A percentile compares a stretch with the other conserved stretches of the same genome.
These are phyloP conservation scores for Calonectria multiphialidica DNA, from an alignment of 2,329 filamentous ascomycete genomes.

Conservation along the genomic window DNA sequence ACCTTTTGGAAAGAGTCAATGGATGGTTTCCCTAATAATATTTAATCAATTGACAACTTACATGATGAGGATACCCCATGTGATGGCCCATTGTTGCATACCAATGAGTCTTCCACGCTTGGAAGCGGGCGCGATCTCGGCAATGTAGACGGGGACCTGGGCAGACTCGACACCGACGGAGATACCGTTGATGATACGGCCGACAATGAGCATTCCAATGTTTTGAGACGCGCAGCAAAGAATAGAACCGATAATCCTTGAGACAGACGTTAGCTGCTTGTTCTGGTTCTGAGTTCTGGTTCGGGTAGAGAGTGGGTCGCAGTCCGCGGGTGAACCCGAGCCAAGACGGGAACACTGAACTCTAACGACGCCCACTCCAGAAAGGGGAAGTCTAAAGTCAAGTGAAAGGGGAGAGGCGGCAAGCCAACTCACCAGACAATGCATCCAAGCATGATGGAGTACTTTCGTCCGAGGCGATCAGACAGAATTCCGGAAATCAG, in stretches of 20 bases:
- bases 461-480: slow-evolving; percentile 63
- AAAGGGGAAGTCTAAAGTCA: neutral
- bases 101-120: slow-evolving; percentile 73
- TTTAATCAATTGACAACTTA: neutral
- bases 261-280: neutral
- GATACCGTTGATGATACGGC: slow-evolving; percentile 71
- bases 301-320: neutral
- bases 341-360: neutral
- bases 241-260: slow-evolving; percentile 62
- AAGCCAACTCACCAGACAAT: slow-evolving; percentile 57
- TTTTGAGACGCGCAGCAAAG: slow-evolving; percentile 59
- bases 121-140: slow-evolving; percentile 68
- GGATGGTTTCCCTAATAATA: no score
- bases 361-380: neutral
- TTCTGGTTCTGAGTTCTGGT: neutral
- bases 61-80: slow-evolving; percentile 65
- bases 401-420: slow-evolving; percentile 32
- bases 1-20: slow-evolving; percentile 62
- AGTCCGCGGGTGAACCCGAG: neutral
- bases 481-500: slow-evolving; percentile 61
- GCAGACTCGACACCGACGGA: slow-evolving; percentile 72
- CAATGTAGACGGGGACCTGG: slow-evolving; percentile 75
- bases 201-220: slow-evolving; percentile 56
- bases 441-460: slow-evolving; percentile 63
- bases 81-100: slow-evolving; percentile 78